Base-by-base conservation (phyloP, 768 basidiomycete species). In the Hericium erinaceus region DNA sequence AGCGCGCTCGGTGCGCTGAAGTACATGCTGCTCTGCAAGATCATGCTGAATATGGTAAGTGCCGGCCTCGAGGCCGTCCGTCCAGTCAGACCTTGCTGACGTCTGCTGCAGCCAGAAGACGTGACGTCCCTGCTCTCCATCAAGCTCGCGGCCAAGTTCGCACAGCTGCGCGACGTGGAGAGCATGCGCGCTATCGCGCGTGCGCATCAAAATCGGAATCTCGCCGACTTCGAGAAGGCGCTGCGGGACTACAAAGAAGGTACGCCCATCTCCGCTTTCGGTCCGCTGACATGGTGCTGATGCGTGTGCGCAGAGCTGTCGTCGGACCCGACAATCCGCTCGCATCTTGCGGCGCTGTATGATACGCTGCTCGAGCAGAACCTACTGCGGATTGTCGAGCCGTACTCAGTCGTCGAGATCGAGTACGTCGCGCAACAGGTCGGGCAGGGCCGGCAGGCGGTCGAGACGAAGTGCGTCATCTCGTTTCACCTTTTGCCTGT, bases 291-390 rank as follows among this genome's bases (percentile, higher is more conserved):
- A 15, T 11, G n/a, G 18, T 37, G 15, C 26, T 33, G 26, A 7
- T 10, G 2, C 6, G 26, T 28, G 15, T 1, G 8, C 46, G 10
- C 63, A 95, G 95, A 98, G 68, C 82, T 99, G 18, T 93, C 93
- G 4, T 92, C 92, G 18, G 95, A 99, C 72, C 88, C 89, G 1
- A 94, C 95, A 4, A 97, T 98, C 69, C 87, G 94, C 52, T 92
- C 92, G 10, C 95, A 99, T 67, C 84, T 99, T 28, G 84, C 93
- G 0, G 86, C 90, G 10, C 74, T 99, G 24, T 99, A 98, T 72
- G 97, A 99, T 68, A 98, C 93, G 2, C 78, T 99, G 1, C 81
- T 99, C 10, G 91, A 97, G 68, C 95, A 98, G 70, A 99, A 99
- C 70, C 75, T 99, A 6, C 75, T 98, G 33, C 80, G 95, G 38